Evolutionary conservation across 208 protist genomes (phyloP).

Genomic region (Acanthamoeba sp.): DNA sequence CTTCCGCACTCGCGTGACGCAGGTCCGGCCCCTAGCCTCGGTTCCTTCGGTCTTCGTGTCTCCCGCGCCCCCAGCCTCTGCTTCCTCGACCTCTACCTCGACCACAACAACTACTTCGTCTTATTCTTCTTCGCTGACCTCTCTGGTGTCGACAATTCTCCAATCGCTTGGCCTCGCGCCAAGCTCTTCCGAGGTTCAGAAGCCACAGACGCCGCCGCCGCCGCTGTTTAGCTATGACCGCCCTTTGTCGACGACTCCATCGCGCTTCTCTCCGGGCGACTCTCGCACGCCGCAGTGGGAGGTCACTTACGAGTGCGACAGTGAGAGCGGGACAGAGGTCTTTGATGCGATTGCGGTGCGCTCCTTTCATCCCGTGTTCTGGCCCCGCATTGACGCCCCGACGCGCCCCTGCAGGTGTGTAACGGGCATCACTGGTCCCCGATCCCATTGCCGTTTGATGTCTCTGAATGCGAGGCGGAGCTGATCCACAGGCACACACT

Average conservation of each 20-base stretch:
- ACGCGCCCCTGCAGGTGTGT: too few relatives aligned
- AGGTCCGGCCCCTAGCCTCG: background rate
- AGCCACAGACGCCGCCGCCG: background rate
- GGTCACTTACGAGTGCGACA: background rate
- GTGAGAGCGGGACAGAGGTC: background rate
- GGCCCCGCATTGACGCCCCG: too few relatives aligned
- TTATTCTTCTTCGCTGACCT: background rate
- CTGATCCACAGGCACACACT: background rate
- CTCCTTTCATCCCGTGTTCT: too few relatives aligned
- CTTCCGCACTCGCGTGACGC: slow-evolving; percentile 1
- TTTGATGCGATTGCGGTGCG: slow-evolving; percentile 31
- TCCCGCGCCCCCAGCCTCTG: background rate
- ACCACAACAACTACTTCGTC: background rate
- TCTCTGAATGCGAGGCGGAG: background rate
- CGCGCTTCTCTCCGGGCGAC: background rate
- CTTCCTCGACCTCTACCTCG: background rate
- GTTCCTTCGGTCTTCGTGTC: background rate
- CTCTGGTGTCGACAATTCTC: background rate
- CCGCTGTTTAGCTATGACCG: background rate
- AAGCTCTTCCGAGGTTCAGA: background rate
- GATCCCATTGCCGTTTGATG: background rate
- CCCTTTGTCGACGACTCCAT: background rate
- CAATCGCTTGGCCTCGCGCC: background rate
- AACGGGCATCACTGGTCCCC: slow-evolving; percentile 51
- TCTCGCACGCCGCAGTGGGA: background rate